A percentile compares a stretch with the other conserved stretches of the same genome.
phyloP scores from a whole-genome alignment of 257 asterid genomes.

The Przewalskia tangutica region DNA sequence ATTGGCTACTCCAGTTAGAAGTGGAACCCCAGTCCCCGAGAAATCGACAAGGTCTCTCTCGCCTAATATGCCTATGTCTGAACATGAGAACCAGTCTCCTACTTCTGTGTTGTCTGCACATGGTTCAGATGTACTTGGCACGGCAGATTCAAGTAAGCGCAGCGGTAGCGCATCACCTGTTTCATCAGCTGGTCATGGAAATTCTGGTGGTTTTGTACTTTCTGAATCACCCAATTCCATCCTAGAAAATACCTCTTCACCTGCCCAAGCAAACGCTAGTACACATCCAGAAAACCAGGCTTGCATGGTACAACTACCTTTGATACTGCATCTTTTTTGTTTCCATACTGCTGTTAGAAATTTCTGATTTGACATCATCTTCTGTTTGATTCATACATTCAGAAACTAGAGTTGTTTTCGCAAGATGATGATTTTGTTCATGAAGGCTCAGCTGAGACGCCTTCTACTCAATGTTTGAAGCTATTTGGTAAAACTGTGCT shows the following conservation, averaged over 20 bases:
- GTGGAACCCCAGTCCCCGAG: conserved; percentile 27
- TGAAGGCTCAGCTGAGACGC: conserved; percentile 35
- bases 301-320: conserved; percentile 30
- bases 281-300: conserved; percentile 33
- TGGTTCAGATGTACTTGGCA: conserved; percentile 43
- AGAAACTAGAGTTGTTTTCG: conserved; percentile 43
- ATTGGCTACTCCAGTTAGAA: conserved; percentile 25
- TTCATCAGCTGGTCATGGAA: conserved; percentile 30
- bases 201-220: conserved; percentile 2
- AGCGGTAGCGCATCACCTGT: conserved; percentile 38
- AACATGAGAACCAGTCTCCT: conserved; percentile 59
- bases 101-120: conserved; percentile 57
- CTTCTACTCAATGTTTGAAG: conserved; percentile 48
- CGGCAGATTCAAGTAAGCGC: conserved; percentile 21
- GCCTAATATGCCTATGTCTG: conserved; percentile 6
- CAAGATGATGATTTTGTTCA: conserved; percentile 22
- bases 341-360: neutral
- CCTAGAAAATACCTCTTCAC: conserved; percentile 20
- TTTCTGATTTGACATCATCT: neutral
- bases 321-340: neutral
- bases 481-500: conserved; percentile 73
- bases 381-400: conserved; percentile 7
- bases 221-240: conserved; percentile 24
- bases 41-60: conserved; percentile 20
- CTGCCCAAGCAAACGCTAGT: conserved; percentile 26